Percentiles rank a stretch among this genome's conserved stretches.
These are phyloP conservation scores for Liriodendron chinense DNA, from an alignment of 164 flowering plant species.

Conservation along the genomic window DNA sequence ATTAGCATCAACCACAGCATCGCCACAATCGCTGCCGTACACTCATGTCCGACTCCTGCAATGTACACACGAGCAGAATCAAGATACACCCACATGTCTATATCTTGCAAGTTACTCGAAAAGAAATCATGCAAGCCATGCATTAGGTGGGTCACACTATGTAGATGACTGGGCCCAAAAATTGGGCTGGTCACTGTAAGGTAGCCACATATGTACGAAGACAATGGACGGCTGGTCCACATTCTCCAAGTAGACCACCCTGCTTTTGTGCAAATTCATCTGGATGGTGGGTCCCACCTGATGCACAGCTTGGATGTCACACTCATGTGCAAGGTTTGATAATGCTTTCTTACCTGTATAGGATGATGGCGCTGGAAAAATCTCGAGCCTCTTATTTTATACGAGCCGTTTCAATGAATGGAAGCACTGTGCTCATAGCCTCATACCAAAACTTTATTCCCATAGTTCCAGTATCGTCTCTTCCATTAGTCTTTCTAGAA, in stretches of 20 bases:
- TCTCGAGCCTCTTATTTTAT: not conserved
- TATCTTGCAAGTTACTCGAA: not conserved
- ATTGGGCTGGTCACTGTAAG: not conserved
- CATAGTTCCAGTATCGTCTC: conserved; percentile 43
- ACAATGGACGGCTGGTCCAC: not conserved
- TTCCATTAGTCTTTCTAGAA: conserved; percentile 63
- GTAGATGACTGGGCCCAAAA: not conserved
- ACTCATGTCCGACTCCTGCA: conserved; percentile 1
- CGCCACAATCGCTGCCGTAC: not conserved
- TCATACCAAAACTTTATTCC: not conserved
- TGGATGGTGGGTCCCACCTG: not conserved
- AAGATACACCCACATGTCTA: not conserved
- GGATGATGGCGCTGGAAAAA: not conserved
- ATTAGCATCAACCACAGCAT: not conserved
- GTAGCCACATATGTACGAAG: not conserved
- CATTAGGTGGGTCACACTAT: not conserved
- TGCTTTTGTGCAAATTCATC: too few species aligned
- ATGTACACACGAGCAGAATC: not conserved
- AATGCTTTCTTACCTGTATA: not conserved
- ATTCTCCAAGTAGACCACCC: too few species aligned
- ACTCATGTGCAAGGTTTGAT: not conserved
- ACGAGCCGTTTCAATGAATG: not conserved
- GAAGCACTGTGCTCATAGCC: not conserved
- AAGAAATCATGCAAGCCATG: not conserved
- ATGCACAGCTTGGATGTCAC: not conserved